Conservation (phyloP, 768 basidiomycete species). For the Boletus eberwhitei region DNA sequence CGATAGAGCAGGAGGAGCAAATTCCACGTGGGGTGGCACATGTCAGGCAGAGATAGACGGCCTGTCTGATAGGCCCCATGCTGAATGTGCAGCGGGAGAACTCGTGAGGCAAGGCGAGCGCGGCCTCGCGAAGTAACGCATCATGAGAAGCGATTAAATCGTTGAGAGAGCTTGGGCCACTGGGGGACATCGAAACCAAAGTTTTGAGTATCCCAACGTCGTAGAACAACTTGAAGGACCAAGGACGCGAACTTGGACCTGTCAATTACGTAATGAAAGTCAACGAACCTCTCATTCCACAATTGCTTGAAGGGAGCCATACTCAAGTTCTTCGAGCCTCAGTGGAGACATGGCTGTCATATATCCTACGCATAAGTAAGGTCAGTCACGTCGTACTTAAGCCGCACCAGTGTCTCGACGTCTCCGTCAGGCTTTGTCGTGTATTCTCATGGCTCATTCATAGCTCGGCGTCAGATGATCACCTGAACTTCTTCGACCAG, state of each 20-base stretch:
- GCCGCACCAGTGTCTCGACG: not conserved
- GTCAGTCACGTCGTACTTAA: not conserved
- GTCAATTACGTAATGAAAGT: not conserved
- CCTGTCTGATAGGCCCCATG: conserved; percentile 64
- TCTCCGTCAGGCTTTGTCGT: not conserved
- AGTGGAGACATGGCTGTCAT: no score
- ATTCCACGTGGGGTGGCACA: conserved; percentile 67
- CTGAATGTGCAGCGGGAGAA: conserved; percentile 65
- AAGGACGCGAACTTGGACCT: not conserved
- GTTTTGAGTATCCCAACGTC: not conserved
- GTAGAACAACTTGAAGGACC: not conserved
- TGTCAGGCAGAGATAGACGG: conserved; percentile 77
- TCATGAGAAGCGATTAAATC: conserved; percentile 28
- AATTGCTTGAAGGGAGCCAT: no score
- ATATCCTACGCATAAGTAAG: not conserved
- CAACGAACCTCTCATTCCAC: no score
- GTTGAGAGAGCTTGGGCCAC: conserved; percentile 36
- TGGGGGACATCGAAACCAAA: not conserved
- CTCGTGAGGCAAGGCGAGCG: conserved; percentile 55
- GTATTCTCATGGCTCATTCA: not conserved
- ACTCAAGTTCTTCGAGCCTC: no score
- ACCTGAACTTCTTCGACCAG: not conserved
- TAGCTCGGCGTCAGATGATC: conserved; percentile 1
- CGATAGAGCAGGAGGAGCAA: conserved; percentile 81
- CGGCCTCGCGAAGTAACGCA: conserved; percentile 31